Conservation (phyloP, 2,329 filamentous ascomycete species). For the Dissoconium aciculare region DNA sequence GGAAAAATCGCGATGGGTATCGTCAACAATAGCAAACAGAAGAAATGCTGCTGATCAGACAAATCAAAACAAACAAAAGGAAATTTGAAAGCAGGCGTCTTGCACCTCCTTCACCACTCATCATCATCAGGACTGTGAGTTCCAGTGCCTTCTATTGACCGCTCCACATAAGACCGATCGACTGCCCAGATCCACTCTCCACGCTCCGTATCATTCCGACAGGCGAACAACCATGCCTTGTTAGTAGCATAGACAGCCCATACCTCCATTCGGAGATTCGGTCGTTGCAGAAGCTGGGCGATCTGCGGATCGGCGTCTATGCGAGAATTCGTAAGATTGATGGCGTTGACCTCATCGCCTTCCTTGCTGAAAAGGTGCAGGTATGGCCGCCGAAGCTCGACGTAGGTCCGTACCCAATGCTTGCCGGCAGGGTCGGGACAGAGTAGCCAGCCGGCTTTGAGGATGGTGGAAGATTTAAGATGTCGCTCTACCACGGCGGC, state of each 20-base stretch:
- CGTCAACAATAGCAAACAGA: too few species aligned
- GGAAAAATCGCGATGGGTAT: too few species aligned
- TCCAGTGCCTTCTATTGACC: conserved; percentile 13
- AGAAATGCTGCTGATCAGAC: too few species aligned
- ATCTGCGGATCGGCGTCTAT: conserved; percentile 87
- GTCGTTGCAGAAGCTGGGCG: conserved; percentile 48
- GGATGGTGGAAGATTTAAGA: conserved; percentile 54
- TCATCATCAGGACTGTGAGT: conserved; percentile 11
- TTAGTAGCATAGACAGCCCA: conserved; percentile 91
- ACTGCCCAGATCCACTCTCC: conserved; percentile 94
- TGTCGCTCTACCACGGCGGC: conserved; percentile 63
- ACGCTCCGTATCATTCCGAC: conserved; percentile 78
- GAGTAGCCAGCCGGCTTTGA: conserved; percentile 79
- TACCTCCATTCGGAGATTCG: conserved; percentile 34
- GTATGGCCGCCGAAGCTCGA: conserved; percentile 82
- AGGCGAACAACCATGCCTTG: conserved; percentile 90
- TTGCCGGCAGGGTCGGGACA: conserved; percentile 62
- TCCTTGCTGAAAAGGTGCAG: conserved; percentile 78
- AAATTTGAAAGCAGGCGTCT: too few species aligned
- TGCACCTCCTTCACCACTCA: too few species aligned
- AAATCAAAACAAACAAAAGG: too few species aligned
- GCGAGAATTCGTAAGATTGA: conserved; percentile 77
- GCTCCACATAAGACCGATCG: conserved; percentile 58
- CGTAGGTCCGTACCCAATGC: conserved; percentile 81
- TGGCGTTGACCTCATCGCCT: conserved; percentile 78